Evolutionary conservation across 2,329 filamentous ascomycete species (phyloP).

Genomic region (Phyllosticta citribraziliensis): DNA sequence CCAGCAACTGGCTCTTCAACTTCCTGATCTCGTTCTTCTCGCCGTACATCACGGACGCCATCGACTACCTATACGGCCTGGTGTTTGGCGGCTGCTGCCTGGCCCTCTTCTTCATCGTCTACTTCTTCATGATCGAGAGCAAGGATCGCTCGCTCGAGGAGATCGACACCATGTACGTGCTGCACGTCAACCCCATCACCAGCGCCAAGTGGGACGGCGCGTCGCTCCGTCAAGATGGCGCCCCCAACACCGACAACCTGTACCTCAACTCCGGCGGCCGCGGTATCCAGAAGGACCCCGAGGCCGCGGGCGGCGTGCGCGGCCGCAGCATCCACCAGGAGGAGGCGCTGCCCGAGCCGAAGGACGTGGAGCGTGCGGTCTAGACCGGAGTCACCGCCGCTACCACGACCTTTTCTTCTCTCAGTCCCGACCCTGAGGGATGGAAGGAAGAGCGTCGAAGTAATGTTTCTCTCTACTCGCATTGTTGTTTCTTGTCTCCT

Average conservation of each 20-base stretch:
- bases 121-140: slow-evolving; percentile 68
- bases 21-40: slow-evolving; percentile 58
- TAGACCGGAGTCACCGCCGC: background rate
- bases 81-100: slow-evolving; percentile 67
- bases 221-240: slow-evolving; percentile 4
- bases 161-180: slow-evolving; percentile 63
- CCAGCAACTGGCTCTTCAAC: slow-evolving; percentile 36
- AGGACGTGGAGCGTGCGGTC: background rate
- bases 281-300: slow-evolving; percentile 24
- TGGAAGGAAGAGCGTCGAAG: background rate
- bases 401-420: no score
- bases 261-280: slow-evolving; percentile 25
- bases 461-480: background rate
- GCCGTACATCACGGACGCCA: slow-evolving; percentile 63
- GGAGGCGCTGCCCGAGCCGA: background rate
- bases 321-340: slow-evolving; percentile 9
- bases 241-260: slow-evolving; percentile 14
- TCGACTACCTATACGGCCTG: slow-evolving; percentile 65
- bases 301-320: slow-evolving; percentile 16
- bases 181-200: slow-evolving; percentile 49
- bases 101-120: slow-evolving; percentile 54
- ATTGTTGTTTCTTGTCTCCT: background rate
- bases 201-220: slow-evolving; percentile 4
- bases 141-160: slow-evolving; percentile 67
- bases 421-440: no score